Evolutionary conservation across 176 grass and related monocot genomes (phyloP).

Genomic region (Eleusine coracana): DNA sequence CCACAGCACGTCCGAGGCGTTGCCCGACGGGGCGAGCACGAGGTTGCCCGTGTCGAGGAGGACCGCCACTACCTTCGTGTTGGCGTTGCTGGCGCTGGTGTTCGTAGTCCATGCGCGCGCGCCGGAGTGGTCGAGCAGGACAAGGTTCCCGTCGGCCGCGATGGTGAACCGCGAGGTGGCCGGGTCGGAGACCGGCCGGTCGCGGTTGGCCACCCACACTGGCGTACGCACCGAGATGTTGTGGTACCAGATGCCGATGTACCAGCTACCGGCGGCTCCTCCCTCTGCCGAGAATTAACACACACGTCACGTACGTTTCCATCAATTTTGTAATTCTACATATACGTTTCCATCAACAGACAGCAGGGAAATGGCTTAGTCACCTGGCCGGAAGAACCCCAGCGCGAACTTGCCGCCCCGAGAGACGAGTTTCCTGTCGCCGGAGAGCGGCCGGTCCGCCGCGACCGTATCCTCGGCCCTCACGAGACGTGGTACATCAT

Average conservation of each 20-base stretch:
- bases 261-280: conserved; percentile 12
- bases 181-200: conserved; percentile 34
- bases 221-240: conserved; percentile 16
- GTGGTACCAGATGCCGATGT: conserved; percentile 51
- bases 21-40: conserved; percentile 22
- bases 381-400: not conserved
- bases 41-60: conserved; percentile 10
- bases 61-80: conserved; percentile 21
- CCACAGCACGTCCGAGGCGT: conserved; percentile 43
- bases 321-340: too few species aligned
- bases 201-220: conserved; percentile 31
- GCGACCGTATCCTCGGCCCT: conserved; percentile 18
- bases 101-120: conserved; percentile 42
- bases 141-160: not conserved
- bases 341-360: too few species aligned
- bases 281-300: conserved; percentile 11
- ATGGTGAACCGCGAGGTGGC: conserved; percentile 18
- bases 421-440: conserved; percentile 25
- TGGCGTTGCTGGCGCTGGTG: not conserved
- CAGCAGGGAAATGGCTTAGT: not conserved
- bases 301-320: too few species aligned
- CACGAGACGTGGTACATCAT: too few species aligned
- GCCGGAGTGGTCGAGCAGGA: not conserved
- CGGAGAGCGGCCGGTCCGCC: conserved; percentile 8
- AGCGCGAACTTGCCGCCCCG: conserved; percentile 34